Evolutionary conservation across 768 basidiomycete species (phyloP).

Genomic region (Leccinum subgranulosum): DNA sequence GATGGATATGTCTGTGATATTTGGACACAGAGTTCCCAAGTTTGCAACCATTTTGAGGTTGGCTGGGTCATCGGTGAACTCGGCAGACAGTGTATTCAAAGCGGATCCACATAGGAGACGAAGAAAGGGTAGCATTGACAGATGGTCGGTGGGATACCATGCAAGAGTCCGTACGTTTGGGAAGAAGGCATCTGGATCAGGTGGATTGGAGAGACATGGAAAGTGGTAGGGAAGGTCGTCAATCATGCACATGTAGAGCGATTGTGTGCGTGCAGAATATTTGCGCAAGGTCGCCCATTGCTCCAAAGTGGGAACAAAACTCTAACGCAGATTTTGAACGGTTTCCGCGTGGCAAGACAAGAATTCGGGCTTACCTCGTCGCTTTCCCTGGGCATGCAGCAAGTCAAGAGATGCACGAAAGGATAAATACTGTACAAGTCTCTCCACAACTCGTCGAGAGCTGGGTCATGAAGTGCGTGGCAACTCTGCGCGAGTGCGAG

Average conservation of each 20-base stretch:
- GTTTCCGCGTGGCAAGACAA: no score
- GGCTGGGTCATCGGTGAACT: slow-evolving; percentile 16
- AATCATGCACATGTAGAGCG: slow-evolving; percentile 19
- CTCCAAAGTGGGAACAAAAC: neutral
- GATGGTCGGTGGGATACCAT: slow-evolving; percentile 23
- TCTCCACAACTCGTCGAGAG: slow-evolving; percentile 26
- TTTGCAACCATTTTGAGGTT: slow-evolving; percentile 14
- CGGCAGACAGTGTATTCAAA: slow-evolving; percentile 15
- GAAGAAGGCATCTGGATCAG: slow-evolving; percentile 16
- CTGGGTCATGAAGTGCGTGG: slow-evolving; percentile 17
- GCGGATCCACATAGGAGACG: slow-evolving; percentile 24
- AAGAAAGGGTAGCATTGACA: slow-evolving; percentile 17
- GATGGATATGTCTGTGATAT: slow-evolving; percentile 17
- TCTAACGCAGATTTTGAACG: neutral
- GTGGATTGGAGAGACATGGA: slow-evolving; percentile 14
- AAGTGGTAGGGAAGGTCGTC: slow-evolving; percentile 13
- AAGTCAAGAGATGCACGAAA: slow-evolving; percentile 16
- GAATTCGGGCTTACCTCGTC: slow-evolving; percentile 8
- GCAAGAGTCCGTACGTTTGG: slow-evolving; percentile 19
- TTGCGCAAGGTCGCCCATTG: slow-evolving; percentile 20
- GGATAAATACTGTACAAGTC: slow-evolving; percentile 21
- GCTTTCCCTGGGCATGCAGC: neutral
- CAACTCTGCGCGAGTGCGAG: slow-evolving; percentile 24
- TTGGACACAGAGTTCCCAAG: slow-evolving; percentile 17
- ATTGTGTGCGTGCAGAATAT: slow-evolving; percentile 19